Conservation (phyloP, 2,329 filamentous ascomycete genomes). For the Hirsutella rhossiliensis region DNA sequence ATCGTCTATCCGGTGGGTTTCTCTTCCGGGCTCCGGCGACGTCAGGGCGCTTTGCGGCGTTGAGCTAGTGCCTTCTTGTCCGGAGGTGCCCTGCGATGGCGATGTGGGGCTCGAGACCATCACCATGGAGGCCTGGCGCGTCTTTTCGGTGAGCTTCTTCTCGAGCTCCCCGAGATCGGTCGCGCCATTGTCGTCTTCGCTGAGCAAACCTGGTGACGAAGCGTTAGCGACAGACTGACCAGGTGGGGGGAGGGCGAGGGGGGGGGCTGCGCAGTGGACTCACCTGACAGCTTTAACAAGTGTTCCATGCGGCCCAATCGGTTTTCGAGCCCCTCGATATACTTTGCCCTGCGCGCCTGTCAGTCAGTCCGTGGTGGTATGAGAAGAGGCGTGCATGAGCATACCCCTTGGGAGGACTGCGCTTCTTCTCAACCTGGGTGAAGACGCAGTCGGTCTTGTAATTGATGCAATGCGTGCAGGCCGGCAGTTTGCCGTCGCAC, state of each 20-base stretch:
- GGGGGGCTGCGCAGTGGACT: slow-evolving; percentile 5
- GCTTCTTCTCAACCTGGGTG: slow-evolving; percentile 97
- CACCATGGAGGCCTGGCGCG: slow-evolving; percentile 35
- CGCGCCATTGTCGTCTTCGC: slow-evolving; percentile 72
- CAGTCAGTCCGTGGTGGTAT: slow-evolving; percentile 3
- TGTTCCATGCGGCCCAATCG: slow-evolving; percentile 93
- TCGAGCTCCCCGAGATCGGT: slow-evolving; percentile 84
- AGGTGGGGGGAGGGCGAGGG: not conserved
- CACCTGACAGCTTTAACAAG: slow-evolving; percentile 69
- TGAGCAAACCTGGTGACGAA: slow-evolving; percentile 50
- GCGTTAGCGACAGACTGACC: not conserved
- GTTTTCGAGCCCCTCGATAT: slow-evolving; percentile 94
- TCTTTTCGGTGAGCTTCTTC: slow-evolving; percentile 54
- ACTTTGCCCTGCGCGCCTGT: slow-evolving; percentile 61
- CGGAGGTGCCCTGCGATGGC: slow-evolving; percentile 33
- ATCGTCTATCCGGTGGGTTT: slow-evolving; percentile 19
- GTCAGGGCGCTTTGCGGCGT: slow-evolving; percentile 42
- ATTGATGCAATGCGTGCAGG: slow-evolving; percentile 91
- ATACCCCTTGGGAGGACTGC: slow-evolving; percentile 91
- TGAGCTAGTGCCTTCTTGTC: slow-evolving; percentile 27
- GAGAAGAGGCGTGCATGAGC: not conserved
- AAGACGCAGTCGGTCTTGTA: slow-evolving; percentile 98
- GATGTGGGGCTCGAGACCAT: slow-evolving; percentile 36
- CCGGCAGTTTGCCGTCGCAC: slow-evolving; percentile 90
- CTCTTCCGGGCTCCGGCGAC: slow-evolving; percentile 33